These are phyloP conservation scores for Pyricularia sp. DNA, from an alignment of 2,329 filamentous ascomycete species.

Conservation along the genomic window DNA sequence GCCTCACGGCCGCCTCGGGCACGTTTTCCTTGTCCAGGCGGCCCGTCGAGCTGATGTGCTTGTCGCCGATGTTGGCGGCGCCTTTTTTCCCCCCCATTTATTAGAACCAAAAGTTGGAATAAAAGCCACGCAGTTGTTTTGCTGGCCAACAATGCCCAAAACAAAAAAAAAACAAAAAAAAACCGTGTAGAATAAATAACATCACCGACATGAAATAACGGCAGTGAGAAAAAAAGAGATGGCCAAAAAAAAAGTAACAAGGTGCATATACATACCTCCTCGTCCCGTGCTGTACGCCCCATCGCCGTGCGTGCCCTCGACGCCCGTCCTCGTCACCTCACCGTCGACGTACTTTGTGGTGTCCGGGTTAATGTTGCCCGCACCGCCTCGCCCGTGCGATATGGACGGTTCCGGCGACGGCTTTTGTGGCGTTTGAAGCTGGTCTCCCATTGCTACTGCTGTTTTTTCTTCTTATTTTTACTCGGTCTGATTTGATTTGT, in stretches of 20 bases:
- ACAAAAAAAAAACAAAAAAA: background rate
- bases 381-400: slow-evolving; percentile 52
- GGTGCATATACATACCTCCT: slow-evolving; percentile 34
- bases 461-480: background rate
- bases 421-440: background rate
- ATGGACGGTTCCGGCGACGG: slow-evolving; percentile 29
- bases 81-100: slow-evolving; percentile 23
- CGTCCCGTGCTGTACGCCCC: slow-evolving; percentile 50
- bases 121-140: background rate
- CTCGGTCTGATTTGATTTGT: too few species aligned
- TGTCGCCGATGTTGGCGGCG: slow-evolving; percentile 48
- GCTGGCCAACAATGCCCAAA: too few species aligned
- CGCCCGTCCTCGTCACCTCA: slow-evolving; percentile 47
- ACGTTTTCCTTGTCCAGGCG: slow-evolving; percentile 43
- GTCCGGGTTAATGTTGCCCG: slow-evolving; percentile 51
- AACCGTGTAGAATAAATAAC: too few species aligned
- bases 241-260: slow-evolving; percentile 12
- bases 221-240: background rate
- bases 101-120: background rate
- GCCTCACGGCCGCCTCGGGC: slow-evolving; percentile 41
- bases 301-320: slow-evolving; percentile 45
- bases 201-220: too few species aligned
- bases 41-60: slow-evolving; percentile 23
- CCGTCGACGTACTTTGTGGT: slow-evolving; percentile 52
- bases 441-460: background rate